Conservation (phyloP, 2,329 filamentous ascomycete species). For the Monilinia fructicola region DNA sequence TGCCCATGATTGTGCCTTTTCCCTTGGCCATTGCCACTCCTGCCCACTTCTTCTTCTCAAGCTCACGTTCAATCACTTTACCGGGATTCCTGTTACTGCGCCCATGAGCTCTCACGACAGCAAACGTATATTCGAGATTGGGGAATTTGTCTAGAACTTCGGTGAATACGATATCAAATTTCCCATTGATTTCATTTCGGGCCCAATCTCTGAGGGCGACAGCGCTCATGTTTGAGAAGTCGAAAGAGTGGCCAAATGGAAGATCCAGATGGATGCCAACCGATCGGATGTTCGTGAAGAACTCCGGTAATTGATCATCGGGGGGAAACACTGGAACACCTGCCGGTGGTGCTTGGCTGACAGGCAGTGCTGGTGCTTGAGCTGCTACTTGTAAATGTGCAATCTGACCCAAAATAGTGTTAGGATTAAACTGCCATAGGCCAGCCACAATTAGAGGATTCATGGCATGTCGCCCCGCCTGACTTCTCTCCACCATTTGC, state of each 20-base stretch:
- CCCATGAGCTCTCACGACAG: background rate
- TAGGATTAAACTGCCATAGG: background rate
- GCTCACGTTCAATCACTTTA: background rate
- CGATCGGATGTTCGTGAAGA: slow-evolving; percentile 14
- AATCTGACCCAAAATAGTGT: background rate
- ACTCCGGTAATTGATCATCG: background rate
- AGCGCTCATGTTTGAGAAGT: background rate
- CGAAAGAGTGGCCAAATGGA: accelerated
- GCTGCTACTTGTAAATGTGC: background rate
- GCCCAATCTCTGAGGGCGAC: background rate
- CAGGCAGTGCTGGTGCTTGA: background rate
- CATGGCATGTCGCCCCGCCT: background rate
- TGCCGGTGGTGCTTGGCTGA: accelerated
- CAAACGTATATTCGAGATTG: slow-evolving; percentile 2
- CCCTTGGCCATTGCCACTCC: background rate
- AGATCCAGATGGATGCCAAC: slow-evolving; percentile 8
- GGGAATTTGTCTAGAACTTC: background rate
- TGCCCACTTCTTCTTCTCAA: background rate
- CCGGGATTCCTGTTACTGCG: background rate
- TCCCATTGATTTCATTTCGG: background rate
- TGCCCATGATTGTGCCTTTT: background rate
- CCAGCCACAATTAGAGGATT: background rate
- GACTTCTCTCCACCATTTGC: accelerated
- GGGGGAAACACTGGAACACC: background rate
- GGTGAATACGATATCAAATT: background rate